Conservation (phyloP, 345 rosid genomes). For the Brassica carinata region DNA sequence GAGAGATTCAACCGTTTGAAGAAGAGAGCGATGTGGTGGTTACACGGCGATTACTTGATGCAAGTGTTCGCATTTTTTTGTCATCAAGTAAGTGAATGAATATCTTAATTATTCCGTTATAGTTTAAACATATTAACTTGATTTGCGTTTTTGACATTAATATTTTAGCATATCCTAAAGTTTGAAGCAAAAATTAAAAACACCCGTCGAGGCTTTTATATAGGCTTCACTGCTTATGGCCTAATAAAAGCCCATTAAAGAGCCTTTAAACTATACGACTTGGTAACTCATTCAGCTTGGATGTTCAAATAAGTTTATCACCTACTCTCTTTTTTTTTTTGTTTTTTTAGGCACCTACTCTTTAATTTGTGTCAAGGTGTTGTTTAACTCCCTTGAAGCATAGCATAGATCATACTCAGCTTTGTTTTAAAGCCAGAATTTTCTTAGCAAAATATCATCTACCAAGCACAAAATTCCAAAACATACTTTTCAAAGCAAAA, state of each 20-base stretch:
- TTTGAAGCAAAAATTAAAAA: neutral
- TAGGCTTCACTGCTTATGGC: neutral
- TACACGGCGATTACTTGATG: conserved; percentile 32
- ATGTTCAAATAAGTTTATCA: neutral
- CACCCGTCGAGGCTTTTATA: neutral
- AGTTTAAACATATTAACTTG: neutral
- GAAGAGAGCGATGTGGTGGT: conserved; percentile 9
- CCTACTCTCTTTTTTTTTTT: too few relatives aligned
- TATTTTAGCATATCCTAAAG: neutral
- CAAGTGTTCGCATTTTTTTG: neutral
- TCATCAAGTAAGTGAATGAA: neutral
- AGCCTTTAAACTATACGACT: neutral
- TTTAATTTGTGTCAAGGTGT: neutral
- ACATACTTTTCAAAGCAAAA: neutral
- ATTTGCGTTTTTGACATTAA: neutral
- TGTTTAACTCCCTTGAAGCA: neutral
- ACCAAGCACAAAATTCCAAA: neutral
- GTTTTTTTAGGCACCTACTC: neutral
- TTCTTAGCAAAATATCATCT: neutral
- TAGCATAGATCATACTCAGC: neutral
- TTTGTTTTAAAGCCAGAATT: neutral
- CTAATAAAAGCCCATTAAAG: neutral
- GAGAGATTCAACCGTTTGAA: conserved; percentile 27
- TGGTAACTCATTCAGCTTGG: neutral
- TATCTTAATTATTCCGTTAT: neutral